Percentiles rank a stretch among this genome's conserved stretches.
phyloP scores from a whole-genome alignment of 805 yeast genomes.

The Wickerhamiella kazuoi region DNA sequence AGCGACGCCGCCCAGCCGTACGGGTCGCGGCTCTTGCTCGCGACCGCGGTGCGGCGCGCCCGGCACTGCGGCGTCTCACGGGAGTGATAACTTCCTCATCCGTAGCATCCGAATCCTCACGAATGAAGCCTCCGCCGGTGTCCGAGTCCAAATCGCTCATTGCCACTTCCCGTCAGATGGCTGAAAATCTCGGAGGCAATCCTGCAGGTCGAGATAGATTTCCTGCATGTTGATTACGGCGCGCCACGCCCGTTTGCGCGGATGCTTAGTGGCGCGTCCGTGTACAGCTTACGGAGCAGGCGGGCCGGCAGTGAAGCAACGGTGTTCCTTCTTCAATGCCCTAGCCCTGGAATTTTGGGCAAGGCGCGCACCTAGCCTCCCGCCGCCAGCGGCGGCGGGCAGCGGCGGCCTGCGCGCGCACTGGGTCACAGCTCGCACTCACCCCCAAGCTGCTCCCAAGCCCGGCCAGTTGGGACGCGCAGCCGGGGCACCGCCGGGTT shows the following conservation, averaged over 20 bases:
- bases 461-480: neutral
- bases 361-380: neutral
- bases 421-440: neutral
- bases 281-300: too few relatives aligned
- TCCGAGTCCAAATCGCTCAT: too few relatives aligned
- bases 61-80: neutral
- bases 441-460: neutral
- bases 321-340: neutral
- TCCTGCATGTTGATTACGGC: too few relatives aligned
- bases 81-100: neutral
- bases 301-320: too few relatives aligned
- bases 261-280: too few relatives aligned
- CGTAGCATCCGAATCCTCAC: neutral
- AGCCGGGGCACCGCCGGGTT: neutral
- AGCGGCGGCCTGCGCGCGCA: neutral
- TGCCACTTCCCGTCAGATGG: too few relatives aligned
- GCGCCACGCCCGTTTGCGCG: too few relatives aligned
- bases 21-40: neutral
- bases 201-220: too few relatives aligned
- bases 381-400: neutral
- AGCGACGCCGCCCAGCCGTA: neutral
- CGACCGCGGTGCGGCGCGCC: neutral
- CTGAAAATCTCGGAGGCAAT: too few relatives aligned
- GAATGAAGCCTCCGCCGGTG: neutral
- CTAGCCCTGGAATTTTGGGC: neutral